These are phyloP conservation scores for Hippophae tibetana DNA, from an alignment of 306 rosid species.

Conservation along the genomic window DNA sequence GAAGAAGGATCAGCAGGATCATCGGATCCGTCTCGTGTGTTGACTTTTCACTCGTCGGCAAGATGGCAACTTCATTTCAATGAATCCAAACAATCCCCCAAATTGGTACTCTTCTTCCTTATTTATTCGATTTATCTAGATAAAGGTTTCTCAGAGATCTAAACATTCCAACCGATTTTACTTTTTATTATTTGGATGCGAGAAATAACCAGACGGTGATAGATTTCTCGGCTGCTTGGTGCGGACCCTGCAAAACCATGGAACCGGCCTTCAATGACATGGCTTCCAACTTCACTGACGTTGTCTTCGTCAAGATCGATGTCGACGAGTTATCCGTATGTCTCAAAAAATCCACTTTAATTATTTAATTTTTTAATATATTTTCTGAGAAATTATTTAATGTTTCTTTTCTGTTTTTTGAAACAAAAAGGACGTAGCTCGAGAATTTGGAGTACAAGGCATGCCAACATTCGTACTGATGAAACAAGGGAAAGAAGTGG, in stretches of 20 bases:
- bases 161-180: slow-evolving; percentile 4
- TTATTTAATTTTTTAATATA: too few relatives aligned
- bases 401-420: neutral
- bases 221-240: slow-evolving; percentile 93
- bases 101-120: slow-evolving; percentile 33
- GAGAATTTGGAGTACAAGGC: slow-evolving; percentile 54
- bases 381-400: neutral
- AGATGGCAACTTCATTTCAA: too few relatives aligned
- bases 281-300: slow-evolving; percentile 44
- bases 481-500: slow-evolving; percentile 64
- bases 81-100: slow-evolving; percentile 26
- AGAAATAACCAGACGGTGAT: slow-evolving; percentile 42
- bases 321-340: slow-evolving; percentile 78
- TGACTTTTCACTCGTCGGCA: too few relatives aligned
- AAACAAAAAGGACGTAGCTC: slow-evolving; percentile 55
- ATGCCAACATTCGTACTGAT: slow-evolving; percentile 80
- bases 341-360: neutral
- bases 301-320: slow-evolving; percentile 72
- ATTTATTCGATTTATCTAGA: too few relatives aligned
- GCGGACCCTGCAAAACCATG: slow-evolving; percentile 83
- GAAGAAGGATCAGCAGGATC: neutral
- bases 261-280: slow-evolving; percentile 49
- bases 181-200: neutral
- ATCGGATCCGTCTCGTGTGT: slow-evolving; percentile 7
- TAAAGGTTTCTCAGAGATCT: neutral